Conservation (phyloP, 2,329 filamentous ascomycete genomes). For the Gliomastix tumulicola region DNA sequence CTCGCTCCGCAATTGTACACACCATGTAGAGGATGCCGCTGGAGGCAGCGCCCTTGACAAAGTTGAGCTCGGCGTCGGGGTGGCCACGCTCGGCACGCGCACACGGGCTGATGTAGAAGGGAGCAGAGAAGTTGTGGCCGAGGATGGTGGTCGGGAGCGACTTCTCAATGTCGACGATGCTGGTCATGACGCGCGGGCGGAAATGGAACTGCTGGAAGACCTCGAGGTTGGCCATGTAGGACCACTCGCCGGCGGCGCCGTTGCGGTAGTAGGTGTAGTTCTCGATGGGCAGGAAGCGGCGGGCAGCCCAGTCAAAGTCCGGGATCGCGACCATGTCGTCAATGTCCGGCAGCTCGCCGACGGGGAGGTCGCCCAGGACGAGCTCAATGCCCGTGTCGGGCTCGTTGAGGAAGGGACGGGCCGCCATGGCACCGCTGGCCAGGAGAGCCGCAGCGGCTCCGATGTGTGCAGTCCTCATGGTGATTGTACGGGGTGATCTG, state of each 20-base stretch:
- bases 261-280: slow-evolving; percentile 53
- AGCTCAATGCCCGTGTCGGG: slow-evolving; percentile 37
- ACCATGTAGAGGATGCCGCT: slow-evolving; percentile 43
- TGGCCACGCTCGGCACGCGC: slow-evolving; percentile 37
- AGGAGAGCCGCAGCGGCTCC: slow-evolving; percentile 14
- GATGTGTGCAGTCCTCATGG: background rate
- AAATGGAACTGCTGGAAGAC: slow-evolving; percentile 40
- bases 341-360: slow-evolving; percentile 31
- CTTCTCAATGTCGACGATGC: slow-evolving; percentile 35
- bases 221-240: slow-evolving; percentile 50
- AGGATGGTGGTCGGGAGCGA: slow-evolving; percentile 39
- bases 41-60: slow-evolving; percentile 40
- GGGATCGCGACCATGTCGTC: slow-evolving; percentile 39
- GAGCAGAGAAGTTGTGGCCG: slow-evolving; percentile 44
- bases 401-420: slow-evolving; percentile 35
- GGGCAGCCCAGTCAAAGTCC: slow-evolving; percentile 47
- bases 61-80: slow-evolving; percentile 37
- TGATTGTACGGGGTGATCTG: too few species aligned
- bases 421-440: slow-evolving; percentile 27
- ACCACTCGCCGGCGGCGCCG: slow-evolving; percentile 47
- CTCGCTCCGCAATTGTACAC: too few species aligned
- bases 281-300: slow-evolving; percentile 34
- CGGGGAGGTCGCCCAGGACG: slow-evolving; percentile 22
- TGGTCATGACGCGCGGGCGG: slow-evolving; percentile 40
- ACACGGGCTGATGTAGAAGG: slow-evolving; percentile 48